Evolutionary conservation across 306 rosid genomes (phyloP).

Genomic region (Abrus pulchellus): DNA sequence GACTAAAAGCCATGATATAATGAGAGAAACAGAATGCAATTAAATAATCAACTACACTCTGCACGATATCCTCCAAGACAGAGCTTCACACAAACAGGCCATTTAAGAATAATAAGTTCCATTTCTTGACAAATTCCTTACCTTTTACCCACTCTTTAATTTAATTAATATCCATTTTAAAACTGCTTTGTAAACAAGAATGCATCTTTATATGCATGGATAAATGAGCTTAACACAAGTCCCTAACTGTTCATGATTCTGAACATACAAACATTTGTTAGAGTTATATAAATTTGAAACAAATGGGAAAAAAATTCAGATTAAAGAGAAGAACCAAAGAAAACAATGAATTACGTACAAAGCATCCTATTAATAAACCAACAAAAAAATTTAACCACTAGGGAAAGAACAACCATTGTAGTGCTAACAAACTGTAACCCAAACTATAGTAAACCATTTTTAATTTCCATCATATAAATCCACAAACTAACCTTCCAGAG

Average conservation of each 20-base stretch:
- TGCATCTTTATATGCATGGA: conserved; percentile 24
- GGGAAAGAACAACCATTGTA: conserved; percentile 25
- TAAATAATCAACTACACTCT: conserved; percentile 22
- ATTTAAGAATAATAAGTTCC: conserved; percentile 22
- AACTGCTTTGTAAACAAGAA: neutral
- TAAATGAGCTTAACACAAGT: conserved; percentile 39
- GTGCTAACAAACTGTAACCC: conserved; percentile 37
- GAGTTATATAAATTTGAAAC: conserved; percentile 1
- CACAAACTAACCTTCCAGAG: conserved; percentile 37
- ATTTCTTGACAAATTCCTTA: conserved; percentile 32
- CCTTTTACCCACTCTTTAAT: neutral
- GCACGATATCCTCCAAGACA: conserved; percentile 35
- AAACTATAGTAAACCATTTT: conserved; percentile 29
- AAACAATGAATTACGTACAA: conserved; percentile 28
- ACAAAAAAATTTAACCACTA: neutral
- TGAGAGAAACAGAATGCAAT: conserved; percentile 29
- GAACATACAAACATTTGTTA: conserved; percentile 25
- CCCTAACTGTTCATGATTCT: conserved; percentile 31
- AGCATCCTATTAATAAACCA: conserved; percentile 5
- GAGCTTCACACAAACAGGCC: conserved; percentile 27
- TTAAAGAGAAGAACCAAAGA: conserved; percentile 27
- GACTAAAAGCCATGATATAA: conserved; percentile 27
- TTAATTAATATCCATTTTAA: conserved; percentile 37
- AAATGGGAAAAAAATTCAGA: conserved; percentile 21
- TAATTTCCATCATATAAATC: conserved; percentile 33